These are phyloP conservation scores for Metschnikowia sp. DNA, from an alignment of 805 yeast species.

Conservation along the genomic window DNA sequence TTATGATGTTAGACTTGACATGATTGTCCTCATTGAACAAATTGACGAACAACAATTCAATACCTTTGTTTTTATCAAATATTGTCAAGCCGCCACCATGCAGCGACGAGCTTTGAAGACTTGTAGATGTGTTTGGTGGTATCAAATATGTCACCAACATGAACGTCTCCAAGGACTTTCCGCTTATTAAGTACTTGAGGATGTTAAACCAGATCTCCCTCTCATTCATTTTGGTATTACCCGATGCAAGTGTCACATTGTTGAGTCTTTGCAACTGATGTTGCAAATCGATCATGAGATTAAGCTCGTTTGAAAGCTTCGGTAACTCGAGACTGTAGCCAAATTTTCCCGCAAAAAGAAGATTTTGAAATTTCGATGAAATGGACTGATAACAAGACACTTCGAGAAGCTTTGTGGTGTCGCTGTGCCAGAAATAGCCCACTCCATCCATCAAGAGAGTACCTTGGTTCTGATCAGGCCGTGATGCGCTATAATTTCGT, in stretches of 20 bases:
- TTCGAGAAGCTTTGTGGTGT: conserved; percentile 38
- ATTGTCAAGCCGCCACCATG: conserved; percentile 41
- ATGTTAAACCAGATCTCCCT: conserved; percentile 42
- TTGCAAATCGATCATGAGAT: conserved; percentile 41
- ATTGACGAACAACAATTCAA: conserved; percentile 39
- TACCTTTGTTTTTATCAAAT: conserved; percentile 44
- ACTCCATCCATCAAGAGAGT: conserved; percentile 38
- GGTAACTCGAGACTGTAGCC: conserved; percentile 33
- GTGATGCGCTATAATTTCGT: conserved; percentile 30
- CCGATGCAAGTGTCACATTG: conserved; percentile 12
- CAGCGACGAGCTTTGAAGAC: conserved; percentile 33
- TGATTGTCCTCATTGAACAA: conserved; percentile 40
- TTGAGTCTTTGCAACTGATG: conserved; percentile 39
- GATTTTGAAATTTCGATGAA: conserved; percentile 32
- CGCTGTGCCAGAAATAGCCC: conserved; percentile 43
- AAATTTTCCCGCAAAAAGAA: conserved; percentile 30
- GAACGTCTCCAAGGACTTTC: conserved; percentile 38
- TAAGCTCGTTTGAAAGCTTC: conserved; percentile 38
- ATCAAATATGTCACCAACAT: conserved; percentile 38
- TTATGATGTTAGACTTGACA: conserved; percentile 36
- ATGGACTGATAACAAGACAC: conserved; percentile 40
- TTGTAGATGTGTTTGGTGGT: conserved; percentile 39
- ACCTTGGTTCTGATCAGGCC: conserved; percentile 16
- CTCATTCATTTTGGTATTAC: conserved; percentile 21
- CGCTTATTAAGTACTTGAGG: conserved; percentile 40